A percentile compares a stretch with the other conserved stretches of the same genome.
Evolutionary conservation across 192 early-diverging fungal species (phyloP).

Genomic region (Backusella macrospora): DNA sequence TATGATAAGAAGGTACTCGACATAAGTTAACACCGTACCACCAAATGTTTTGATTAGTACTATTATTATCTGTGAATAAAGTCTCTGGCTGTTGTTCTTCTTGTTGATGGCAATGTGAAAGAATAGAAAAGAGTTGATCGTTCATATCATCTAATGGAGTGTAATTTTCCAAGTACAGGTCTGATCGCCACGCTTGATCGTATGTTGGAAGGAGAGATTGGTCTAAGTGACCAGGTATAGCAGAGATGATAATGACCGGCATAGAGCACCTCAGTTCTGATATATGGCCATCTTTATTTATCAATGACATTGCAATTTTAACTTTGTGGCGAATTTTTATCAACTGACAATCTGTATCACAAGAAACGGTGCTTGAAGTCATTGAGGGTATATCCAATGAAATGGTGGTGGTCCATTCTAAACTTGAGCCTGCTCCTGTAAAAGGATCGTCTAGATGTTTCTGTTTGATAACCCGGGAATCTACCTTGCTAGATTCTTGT

Average conservation of each 20-base stretch:
- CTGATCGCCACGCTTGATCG: constrained; percentile 31
- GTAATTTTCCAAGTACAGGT: background rate
- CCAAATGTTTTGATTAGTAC: constrained; percentile 7
- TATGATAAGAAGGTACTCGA: constrained; percentile 30
- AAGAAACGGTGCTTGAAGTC: constrained; percentile 17
- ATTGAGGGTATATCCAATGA: constrained; percentile 24
- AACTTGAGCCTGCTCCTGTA: background rate
- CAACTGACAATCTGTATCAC: constrained; percentile 40
- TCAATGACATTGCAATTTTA: constrained; percentile 30
- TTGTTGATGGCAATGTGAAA: background rate
- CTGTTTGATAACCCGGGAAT: constrained; percentile 13
- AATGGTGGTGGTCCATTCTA: constrained; percentile 5
- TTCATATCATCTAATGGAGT: background rate
- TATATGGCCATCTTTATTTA: constrained; percentile 35
- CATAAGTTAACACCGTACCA: constrained; percentile 31
- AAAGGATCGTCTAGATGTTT: background rate
- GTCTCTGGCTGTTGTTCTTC: background rate
- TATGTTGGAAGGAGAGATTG: constrained; percentile 32
- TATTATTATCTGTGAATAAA: background rate
- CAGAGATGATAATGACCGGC: constrained; percentile 35
- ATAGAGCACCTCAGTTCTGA: constrained; percentile 40
- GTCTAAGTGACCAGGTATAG: background rate
- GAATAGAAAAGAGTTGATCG: background rate
- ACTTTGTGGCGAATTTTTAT: constrained; percentile 42
- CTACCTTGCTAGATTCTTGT: constrained; percentile 27